Evolutionary conservation across 1,139 yeast genomes (phyloP).

Genomic region (Tardiomyces depauwii): DNA sequence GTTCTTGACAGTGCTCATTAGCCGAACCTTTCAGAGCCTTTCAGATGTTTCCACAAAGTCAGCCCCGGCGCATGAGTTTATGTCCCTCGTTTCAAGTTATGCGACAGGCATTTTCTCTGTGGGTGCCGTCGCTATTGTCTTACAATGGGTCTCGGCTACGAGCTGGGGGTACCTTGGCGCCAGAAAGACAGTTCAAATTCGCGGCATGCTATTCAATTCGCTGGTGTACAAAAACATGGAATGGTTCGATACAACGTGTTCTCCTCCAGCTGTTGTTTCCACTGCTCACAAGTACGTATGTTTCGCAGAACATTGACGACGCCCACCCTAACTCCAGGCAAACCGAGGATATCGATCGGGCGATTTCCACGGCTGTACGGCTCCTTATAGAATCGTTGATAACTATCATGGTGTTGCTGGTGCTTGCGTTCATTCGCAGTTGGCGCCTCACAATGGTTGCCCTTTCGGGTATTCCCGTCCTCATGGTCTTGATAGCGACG

Average conservation of each 20-base stretch:
- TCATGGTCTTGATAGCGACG: constrained; percentile 37
- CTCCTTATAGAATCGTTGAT: constrained; percentile 4
- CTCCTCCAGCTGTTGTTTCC: constrained; percentile 6
- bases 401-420: constrained; percentile 38
- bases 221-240: constrained; percentile 17
- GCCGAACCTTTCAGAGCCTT: no score
- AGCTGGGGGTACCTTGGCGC: constrained; percentile 70
- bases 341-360: constrained; percentile 10
- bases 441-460: constrained; percentile 79
- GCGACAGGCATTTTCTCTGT: constrained; percentile 46
- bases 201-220: constrained; percentile 31
- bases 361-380: constrained; percentile 7
- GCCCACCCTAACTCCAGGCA: no score
- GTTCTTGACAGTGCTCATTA: no score
- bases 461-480: constrained; percentile 59
- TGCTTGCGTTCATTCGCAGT: constrained; percentile 62
- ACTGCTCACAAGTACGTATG: constrained; percentile 12
- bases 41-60: no score
- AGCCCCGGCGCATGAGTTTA: constrained; percentile 25
- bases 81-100: constrained; percentile 34
- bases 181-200: constrained; percentile 47
- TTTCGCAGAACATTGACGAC: no score
- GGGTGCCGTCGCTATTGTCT: constrained; percentile 42
- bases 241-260: constrained; percentile 39
- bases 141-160: constrained; percentile 45